phyloP scores from a whole-genome alignment of 2,329 filamentous ascomycete genomes.

The Colletotrichum shisoi region DNA sequence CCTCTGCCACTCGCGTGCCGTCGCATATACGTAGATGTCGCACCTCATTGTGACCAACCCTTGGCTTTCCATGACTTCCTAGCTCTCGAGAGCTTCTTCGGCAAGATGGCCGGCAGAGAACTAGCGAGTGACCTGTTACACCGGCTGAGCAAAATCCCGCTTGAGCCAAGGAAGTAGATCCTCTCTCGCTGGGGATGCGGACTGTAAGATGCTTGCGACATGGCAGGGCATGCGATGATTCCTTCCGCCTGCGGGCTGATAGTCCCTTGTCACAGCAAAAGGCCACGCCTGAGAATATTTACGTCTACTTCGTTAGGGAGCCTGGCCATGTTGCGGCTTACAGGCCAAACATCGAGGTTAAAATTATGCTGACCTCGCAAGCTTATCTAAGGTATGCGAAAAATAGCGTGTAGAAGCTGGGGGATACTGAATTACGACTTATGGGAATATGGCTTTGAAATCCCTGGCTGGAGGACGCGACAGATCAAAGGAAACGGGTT shows the following conservation, averaged over 20 bases:
- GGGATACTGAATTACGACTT: background rate
- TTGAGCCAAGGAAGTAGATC: conserved; percentile 26
- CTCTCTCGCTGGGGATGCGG: conserved; percentile 4
- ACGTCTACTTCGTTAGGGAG: conserved; percentile 11
- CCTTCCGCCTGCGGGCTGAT: conserved; percentile 15
- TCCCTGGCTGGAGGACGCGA: conserved; percentile 15
- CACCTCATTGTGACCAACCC: conserved; percentile 24
- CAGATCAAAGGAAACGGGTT: background rate
- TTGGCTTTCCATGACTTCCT: conserved; percentile 23
- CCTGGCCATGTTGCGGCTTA: conserved; percentile 6
- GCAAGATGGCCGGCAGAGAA: background rate
- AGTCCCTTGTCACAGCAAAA: conserved; percentile 17
- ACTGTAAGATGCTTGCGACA: conserved; percentile 13
- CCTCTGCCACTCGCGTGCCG: conserved; percentile 17
- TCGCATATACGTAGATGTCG: conserved; percentile 24
- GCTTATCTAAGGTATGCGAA: conserved; percentile 19
- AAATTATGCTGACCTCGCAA: conserved; percentile 19
- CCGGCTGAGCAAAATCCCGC: conserved; percentile 19
- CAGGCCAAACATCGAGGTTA: background rate
- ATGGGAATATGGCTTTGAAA: conserved; percentile 1
- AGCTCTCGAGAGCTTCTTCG: conserved; percentile 11
- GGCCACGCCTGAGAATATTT: background rate
- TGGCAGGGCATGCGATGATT: conserved; percentile 1
- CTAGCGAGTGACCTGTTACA: background rate
- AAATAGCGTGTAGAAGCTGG: background rate